Base-by-base conservation (phyloP, 2,329 filamentous ascomycete species). In the Sclerotinia subarctica region DNA sequence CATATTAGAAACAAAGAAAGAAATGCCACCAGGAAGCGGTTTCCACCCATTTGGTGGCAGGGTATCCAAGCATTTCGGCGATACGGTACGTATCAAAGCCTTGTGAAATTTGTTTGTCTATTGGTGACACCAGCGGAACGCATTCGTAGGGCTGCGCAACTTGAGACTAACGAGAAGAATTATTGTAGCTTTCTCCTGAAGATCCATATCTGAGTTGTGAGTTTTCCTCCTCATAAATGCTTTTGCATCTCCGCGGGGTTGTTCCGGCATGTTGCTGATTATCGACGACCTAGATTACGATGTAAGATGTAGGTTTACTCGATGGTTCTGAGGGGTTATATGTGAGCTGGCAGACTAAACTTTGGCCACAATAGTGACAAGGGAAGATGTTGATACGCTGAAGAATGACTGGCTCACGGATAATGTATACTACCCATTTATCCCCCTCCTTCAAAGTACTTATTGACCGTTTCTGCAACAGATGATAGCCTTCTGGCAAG, bases 401-500 rank as follows among this genome's bases (percentile, higher is more conserved):
- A 93, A 91, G 80, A 85, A 91, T 79, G 95, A 97, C 83, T 99
- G 95, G 95, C 84, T 99, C 64, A 97, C 94, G 54, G 95, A 99
- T 79, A 97, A 97, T 82, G 92, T 94, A 83, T 19, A 56, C 70
- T 69, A 62, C 73, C 62, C 32, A 54, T 32, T 53, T 53, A 69
- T 69, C 49, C 32, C 17, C 17, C 24, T 51, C 44, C 42, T 67
- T 46, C 21, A 17, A 58, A 21, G 19, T 21, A 35, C 44, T 38
- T 66, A 57, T 69, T 73, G 67, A 71, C 51, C 21, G 15, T 19
- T 44, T 38, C 32, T 35, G n/a, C 73, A 4, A 63, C 21, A 94
- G 91, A 94, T 93, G 74, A 98, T 99, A 73, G 90, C 93, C 63
- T 98, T 99, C 78, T 99, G 95, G 94, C 92, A 98, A 85, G 94